Evolutionary conservation across 495 filamentous ascomycete species (phyloP).

Genomic region (Podospora australis): DNA sequence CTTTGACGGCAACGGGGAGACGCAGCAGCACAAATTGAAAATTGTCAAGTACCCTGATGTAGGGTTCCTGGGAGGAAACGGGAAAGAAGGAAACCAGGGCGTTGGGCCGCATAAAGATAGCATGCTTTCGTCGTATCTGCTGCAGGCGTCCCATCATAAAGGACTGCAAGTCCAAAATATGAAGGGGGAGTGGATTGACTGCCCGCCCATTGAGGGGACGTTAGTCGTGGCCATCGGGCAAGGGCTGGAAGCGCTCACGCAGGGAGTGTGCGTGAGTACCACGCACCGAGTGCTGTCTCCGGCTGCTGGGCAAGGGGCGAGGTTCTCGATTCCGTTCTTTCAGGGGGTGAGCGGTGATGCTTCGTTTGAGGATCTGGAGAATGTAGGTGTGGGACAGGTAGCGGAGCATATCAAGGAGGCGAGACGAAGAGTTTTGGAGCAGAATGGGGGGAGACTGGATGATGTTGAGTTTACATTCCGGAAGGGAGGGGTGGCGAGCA

Average conservation of each 20-base stretch:
- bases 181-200: conserved; percentile 70
- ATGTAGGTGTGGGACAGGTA: conserved; percentile 53
- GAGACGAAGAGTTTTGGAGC: conserved; percentile 45
- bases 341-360: conserved; percentile 82
- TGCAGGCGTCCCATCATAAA: conserved; percentile 73
- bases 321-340: conserved; percentile 87
- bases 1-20: conserved; percentile 55
- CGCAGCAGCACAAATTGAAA: conserved; percentile 87
- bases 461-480: conserved; percentile 78
- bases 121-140: conserved; percentile 78
- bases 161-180: conserved; percentile 90
- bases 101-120: conserved; percentile 94
- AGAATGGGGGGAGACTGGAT: conserved; percentile 48
- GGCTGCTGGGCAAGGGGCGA: conserved; percentile 55
- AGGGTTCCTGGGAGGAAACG: conserved; percentile 40
- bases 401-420: conserved; percentile 57
- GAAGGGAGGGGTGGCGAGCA: conserved; percentile 52
- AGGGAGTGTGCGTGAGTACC: conserved; percentile 78
- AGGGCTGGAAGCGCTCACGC: conserved; percentile 83
- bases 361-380: conserved; percentile 62
- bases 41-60: conserved; percentile 82
- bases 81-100: conserved; percentile 52
- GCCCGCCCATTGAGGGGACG: conserved; percentile 55
- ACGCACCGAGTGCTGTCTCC: conserved; percentile 78
- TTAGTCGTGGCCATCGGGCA: conserved; percentile 89